A percentile compares a stretch with the other conserved stretches of the same genome.
phyloP scores from a whole-genome alignment of 2,329 filamentous ascomycete genomes.

The Tolypocladium endophyticum region DNA sequence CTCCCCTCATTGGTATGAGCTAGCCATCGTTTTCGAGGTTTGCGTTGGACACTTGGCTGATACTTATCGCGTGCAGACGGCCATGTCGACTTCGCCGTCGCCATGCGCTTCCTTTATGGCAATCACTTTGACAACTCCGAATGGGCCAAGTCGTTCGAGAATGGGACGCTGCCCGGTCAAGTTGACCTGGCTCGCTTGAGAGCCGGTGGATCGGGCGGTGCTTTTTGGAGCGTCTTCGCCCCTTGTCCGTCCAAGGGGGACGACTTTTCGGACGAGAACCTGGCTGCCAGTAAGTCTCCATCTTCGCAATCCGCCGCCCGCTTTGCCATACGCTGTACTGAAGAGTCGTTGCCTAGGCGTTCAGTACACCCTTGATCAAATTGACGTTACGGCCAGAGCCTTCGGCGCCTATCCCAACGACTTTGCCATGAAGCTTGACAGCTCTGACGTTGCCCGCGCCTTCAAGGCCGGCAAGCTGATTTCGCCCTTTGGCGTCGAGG shows the following conservation, averaged over 20 bases:
- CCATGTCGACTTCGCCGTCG: conserved; percentile 77
- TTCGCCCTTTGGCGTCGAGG: conserved; percentile 73
- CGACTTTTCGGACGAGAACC: conserved; percentile 65
- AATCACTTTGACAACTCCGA: conserved; percentile 69
- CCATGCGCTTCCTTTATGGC: conserved; percentile 53
- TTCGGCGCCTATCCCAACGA: conserved; percentile 52
- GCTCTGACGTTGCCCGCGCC: conserved; percentile 48
- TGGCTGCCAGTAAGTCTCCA: conserved; percentile 46
- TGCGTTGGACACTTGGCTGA: background rate
- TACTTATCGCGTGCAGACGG: conserved; percentile 50
- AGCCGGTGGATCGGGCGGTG: conserved; percentile 63
- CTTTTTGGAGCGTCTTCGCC: conserved; percentile 88
- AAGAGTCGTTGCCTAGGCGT: conserved; percentile 33
- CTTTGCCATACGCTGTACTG: background rate
- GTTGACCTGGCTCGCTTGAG: conserved; percentile 71
- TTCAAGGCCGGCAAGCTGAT: conserved; percentile 57
- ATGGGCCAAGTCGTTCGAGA: conserved; percentile 65
- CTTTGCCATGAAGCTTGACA: conserved; percentile 56
- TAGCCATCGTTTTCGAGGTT: too few relatives aligned
- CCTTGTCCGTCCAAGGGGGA: conserved; percentile 62
- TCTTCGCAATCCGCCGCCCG: background rate
- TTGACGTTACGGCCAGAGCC: conserved; percentile 61
- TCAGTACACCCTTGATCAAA: conserved; percentile 59
- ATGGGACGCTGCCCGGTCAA: conserved; percentile 58
- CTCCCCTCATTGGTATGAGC: conserved; percentile 37